Percentiles rank a stretch among this genome's conserved stretches.
phyloP scores from a whole-genome alignment of 768 basidiomycete genomes.

The Sporobolomyces roseus region DNA sequence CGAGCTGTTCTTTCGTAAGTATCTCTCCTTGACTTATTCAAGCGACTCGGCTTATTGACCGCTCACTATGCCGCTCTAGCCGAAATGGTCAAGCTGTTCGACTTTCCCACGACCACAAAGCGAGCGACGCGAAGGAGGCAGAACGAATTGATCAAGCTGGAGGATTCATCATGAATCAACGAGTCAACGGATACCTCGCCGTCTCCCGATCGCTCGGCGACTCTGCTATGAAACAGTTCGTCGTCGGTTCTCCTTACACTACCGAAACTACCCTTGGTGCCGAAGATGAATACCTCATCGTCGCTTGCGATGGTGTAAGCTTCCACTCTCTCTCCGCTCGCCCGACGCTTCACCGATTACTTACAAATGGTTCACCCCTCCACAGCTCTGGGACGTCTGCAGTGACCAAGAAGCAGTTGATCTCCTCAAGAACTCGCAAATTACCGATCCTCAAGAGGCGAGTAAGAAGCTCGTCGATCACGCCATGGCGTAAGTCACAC shows the following conservation, averaged over 20 bases:
- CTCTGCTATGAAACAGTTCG: slow-evolving; percentile 98
- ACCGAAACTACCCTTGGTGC: slow-evolving; percentile 88
- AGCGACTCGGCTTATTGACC: too few species aligned
- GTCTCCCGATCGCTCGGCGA: slow-evolving; percentile 97
- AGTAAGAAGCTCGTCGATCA: slow-evolving; percentile 69
- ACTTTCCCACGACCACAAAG: slow-evolving; percentile 99
- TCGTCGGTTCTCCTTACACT: slow-evolving; percentile 95
- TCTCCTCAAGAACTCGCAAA: slow-evolving; percentile 57
- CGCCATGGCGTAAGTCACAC: slow-evolving; percentile 58
- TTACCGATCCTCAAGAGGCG: slow-evolving; percentile 75
- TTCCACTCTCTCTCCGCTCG: background rate
- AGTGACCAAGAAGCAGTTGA: slow-evolving; percentile 88
- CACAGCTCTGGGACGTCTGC: slow-evolving; percentile 91
- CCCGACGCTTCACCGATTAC: background rate
- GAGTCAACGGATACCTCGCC: slow-evolving; percentile 94
- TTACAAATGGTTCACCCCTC: background rate
- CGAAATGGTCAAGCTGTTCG: slow-evolving; percentile 85
- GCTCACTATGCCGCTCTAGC: slow-evolving; percentile 41
- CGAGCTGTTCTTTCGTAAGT: slow-evolving; percentile 76
- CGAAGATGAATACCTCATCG: slow-evolving; percentile 87
- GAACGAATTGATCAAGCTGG: slow-evolving; percentile 96
- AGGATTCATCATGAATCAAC: slow-evolving; percentile 96
- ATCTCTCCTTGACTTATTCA: background rate
- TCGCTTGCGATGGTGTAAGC: slow-evolving; percentile 98
- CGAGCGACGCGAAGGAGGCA: slow-evolving; percentile 92